phyloP scores from a whole-genome alignment of 2,329 filamentous ascomycete genomes.

The Botrytis tulipae region DNA sequence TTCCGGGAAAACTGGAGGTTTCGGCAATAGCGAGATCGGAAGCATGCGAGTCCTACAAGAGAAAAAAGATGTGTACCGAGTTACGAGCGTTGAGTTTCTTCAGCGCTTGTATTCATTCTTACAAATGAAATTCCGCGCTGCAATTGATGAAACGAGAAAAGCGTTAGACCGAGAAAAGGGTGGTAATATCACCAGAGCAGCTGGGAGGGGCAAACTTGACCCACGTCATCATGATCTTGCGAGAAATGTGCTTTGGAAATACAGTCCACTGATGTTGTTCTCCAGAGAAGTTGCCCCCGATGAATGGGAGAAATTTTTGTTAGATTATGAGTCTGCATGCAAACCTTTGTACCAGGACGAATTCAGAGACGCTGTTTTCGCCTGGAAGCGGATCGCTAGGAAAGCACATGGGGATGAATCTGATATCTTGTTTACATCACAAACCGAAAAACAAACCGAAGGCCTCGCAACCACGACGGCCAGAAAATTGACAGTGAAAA shows the following conservation, averaged over 20 bases:
- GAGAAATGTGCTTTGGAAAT: slow-evolving; percentile 77
- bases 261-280: slow-evolving; percentile 84
- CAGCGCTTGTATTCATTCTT: slow-evolving; percentile 79
- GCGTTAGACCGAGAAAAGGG: slow-evolving; percentile 51
- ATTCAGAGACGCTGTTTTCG: slow-evolving; percentile 72
- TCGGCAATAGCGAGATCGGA: slow-evolving; percentile 54
- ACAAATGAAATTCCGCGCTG: slow-evolving; percentile 73
- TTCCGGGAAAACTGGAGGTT: slow-evolving; percentile 43
- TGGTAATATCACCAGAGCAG: slow-evolving; percentile 49
- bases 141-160: slow-evolving; percentile 67
- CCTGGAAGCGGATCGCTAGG: slow-evolving; percentile 77
- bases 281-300: slow-evolving; percentile 77
- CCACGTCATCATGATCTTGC: slow-evolving; percentile 67
- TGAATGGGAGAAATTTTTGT: slow-evolving; percentile 78
- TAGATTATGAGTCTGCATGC: slow-evolving; percentile 76
- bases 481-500: slow-evolving; percentile 88
- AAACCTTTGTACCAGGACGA: slow-evolving; percentile 77
- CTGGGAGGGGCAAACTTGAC: slow-evolving; percentile 63
- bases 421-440: slow-evolving; percentile 83
- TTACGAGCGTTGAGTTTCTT: slow-evolving; percentile 74
- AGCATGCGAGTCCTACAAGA: slow-evolving; percentile 93
- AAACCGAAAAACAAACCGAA: slow-evolving; percentile 81
- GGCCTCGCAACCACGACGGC: slow-evolving; percentile 68
- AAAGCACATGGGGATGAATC: slow-evolving; percentile 75
- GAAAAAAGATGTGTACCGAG: slow-evolving; percentile 85